Base-by-base conservation (phyloP, 768 basidiomycete genomes). In the Phaeotremella skinneri region DNA sequence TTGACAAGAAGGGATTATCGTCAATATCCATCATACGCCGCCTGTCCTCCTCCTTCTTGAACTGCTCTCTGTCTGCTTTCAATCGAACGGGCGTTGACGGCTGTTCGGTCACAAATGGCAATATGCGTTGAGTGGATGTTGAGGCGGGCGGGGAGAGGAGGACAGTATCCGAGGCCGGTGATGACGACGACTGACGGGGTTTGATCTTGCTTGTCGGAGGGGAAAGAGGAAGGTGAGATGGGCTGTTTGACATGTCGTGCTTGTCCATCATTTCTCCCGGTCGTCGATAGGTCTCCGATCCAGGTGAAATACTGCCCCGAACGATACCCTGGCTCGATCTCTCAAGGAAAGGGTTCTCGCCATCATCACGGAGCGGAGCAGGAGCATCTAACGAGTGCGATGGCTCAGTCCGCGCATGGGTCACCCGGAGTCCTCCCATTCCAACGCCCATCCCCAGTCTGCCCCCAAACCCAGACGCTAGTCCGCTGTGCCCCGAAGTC, bases 1-100 rank as follows among this genome's bases (percentile, higher is more conserved):
- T 63, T 9, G 61, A 57, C 39, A 69, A 51, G 50, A 73, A 73
- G 0, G 71, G 71, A 29, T 73, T 72, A 21, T 64, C 61, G 5
- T 64, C 63, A 9, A 54, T 52, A 53, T 72, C 70, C 32, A 62
- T 41, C 67, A 69, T 69, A 29, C 48, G 26, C 23, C 43, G 31
- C 16, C 30, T 41, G 23, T 49, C 55, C 31, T 61, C 64, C 27
- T 48, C 21, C 42, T 43, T 16, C 17, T 30, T 27, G n/a, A 21
- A 7, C 17, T 17, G 34, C 3, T 49, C 56, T 30, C 32, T 25
- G n/a, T 25, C 31, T 11, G 2, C 49, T n/a, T 52, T 61, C 42
- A 48, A 37, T 37, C 9, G 34, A 17, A 17, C 34, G 9, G 34
- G 17, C 17, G 34, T 37, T 37, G 34, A 37, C 17, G 34, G 34